phyloP scores from a whole-genome alignment of 1,284 basidiomycete genomes.

The Marasmius oreades region DNA sequence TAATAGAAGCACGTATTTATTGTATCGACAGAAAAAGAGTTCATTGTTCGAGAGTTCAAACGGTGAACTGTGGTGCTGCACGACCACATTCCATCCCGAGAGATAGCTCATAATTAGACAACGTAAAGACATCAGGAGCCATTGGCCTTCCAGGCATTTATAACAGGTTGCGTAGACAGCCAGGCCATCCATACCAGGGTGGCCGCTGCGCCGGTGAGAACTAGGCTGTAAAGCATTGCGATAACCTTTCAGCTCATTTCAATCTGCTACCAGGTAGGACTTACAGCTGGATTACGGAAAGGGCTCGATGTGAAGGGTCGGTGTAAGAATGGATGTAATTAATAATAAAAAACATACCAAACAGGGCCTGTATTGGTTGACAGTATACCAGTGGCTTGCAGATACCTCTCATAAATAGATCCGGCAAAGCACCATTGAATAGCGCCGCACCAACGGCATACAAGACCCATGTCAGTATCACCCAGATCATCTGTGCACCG shows the following conservation, averaged over 20 bases:
- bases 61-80: background rate
- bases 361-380: constrained; percentile 46
- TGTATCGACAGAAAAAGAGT: background rate
- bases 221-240: constrained; percentile 27
- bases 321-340: constrained; percentile 3
- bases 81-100: background rate
- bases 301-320: constrained; percentile 22
- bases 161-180: constrained; percentile 35
- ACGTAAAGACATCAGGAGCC: background rate
- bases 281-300: constrained; percentile 46
- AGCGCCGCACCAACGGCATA: constrained; percentile 53
- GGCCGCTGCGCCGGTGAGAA: constrained; percentile 41
- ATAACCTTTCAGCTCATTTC: constrained; percentile 5
- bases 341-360: constrained; percentile 32
- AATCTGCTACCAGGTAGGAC: constrained; percentile 16
- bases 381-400: constrained; percentile 50
- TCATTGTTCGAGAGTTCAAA: too few species aligned
- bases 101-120: background rate
- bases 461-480: constrained; percentile 48
- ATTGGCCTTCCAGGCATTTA: constrained; percentile 2
- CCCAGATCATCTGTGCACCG: constrained; percentile 54
- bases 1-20: background rate
- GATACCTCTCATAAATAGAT: constrained; percentile 29
- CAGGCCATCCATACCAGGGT: constrained; percentile 45
- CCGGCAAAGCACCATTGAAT: constrained; percentile 30